Evolutionary conservation across 164 flowering plant genomes (phyloP).

Genomic region (Magnolia changhungtana): DNA sequence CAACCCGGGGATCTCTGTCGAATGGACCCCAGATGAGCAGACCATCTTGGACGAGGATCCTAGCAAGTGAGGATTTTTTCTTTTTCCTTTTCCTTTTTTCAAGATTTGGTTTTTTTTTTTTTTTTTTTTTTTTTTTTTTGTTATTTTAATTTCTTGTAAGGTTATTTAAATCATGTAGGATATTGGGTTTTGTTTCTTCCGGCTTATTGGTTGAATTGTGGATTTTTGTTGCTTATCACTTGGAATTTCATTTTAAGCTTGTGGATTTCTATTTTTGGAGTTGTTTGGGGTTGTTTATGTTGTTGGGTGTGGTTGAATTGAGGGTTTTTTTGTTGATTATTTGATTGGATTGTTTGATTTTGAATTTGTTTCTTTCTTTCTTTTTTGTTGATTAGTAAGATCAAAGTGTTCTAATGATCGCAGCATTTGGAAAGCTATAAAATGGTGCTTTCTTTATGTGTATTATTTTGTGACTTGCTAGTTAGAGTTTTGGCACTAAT

Average conservation of each 20-base stretch:
- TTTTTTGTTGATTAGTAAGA: too few relatives aligned
- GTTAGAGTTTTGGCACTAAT: background rate
- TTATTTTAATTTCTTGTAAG: background rate
- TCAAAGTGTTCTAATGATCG: too few relatives aligned
- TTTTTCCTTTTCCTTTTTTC: background rate
- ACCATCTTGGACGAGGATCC: constrained; percentile 48
- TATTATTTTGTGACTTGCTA: too few relatives aligned
- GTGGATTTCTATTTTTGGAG: background rate
- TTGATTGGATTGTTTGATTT: background rate
- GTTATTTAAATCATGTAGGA: background rate
- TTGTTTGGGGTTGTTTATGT: background rate
- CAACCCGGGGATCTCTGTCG: too few relatives aligned
- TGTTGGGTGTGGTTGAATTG: background rate
- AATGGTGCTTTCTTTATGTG: background rate
- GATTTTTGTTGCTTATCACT: background rate
- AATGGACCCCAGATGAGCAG: constrained; percentile 54
- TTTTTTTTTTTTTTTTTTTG: too few relatives aligned
- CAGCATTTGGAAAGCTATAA: background rate
- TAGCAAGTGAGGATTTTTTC: constrained; percentile 31
- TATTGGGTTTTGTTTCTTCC: constrained; percentile 5
- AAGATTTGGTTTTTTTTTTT: constrained; percentile 1
- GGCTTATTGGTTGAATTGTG: background rate
- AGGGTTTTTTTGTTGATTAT: background rate
- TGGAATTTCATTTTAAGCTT: background rate
- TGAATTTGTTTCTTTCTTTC: too few relatives aligned